Conservation (phyloP, 2,329 filamentous ascomycete genomes). For the Fusarium begoniae region DNA sequence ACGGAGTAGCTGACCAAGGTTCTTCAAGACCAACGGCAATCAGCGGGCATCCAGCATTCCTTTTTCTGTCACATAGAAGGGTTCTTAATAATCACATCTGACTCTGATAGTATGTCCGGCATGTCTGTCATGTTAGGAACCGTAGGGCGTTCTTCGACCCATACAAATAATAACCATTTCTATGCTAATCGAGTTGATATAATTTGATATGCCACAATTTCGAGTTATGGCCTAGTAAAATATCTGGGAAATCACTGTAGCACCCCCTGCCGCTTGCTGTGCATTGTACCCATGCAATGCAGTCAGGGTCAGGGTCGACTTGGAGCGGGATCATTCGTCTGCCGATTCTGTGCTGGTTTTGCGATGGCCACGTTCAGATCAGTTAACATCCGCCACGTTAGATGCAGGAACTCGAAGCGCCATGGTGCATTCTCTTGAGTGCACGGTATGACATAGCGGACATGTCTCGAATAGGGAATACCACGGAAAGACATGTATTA, state of each 20-base stretch:
- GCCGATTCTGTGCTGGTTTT: constrained; percentile 15
- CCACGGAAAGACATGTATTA: constrained; percentile 22
- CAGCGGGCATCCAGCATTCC: constrained; percentile 8
- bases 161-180: background rate
- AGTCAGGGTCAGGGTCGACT: constrained; percentile 23
- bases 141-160: background rate
- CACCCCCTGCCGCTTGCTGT: constrained; percentile 1
- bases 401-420: constrained; percentile 42
- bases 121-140: background rate
- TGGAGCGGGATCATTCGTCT: constrained; percentile 29
- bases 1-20: background rate
- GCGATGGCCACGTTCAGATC: constrained; percentile 31
- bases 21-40: constrained; percentile 10
- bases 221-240: background rate
- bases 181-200: background rate
- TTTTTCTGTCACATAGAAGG: constrained; percentile 9
- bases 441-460: constrained; percentile 15
- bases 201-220: background rate
- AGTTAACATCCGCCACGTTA: constrained; percentile 43
- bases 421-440: constrained; percentile 28
- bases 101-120: background rate
- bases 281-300: constrained; percentile 15
- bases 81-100: constrained; percentile 1
- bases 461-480: constrained; percentile 24
- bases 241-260: background rate